These are phyloP conservation scores for Fusarium metavorans DNA, from an alignment of 2,329 filamentous ascomycete genomes.

Conservation along the genomic window DNA sequence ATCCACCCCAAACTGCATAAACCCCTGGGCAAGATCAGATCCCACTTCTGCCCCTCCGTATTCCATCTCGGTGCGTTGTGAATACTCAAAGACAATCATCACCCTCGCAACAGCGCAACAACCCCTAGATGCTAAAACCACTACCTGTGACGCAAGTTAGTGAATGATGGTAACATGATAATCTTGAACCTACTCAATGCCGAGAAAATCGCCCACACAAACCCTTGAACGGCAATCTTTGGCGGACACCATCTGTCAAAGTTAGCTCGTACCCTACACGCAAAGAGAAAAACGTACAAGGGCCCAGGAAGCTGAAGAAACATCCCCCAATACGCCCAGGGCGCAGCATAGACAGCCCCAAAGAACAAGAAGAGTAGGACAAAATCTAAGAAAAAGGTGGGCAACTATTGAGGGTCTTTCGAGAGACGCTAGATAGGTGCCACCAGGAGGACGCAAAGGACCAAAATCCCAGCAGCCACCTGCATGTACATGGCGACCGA, in stretches of 20 bases:
- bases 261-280: not conserved
- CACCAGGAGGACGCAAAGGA: not conserved
- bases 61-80: not conserved
- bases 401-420: not conserved
- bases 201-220: not conserved
- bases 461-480: not conserved
- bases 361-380: not conserved
- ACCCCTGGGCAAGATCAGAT: not conserved
- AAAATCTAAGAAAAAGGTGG: not conserved
- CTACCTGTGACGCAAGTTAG: not conserved
- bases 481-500: not conserved
- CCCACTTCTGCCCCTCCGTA: not conserved
- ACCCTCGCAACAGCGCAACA: not conserved
- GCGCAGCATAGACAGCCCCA: not conserved
- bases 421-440: not conserved
- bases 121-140: not conserved
- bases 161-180: not conserved
- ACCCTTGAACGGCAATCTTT: not conserved
- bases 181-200: not conserved
- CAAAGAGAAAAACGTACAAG: not conserved
- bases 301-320: not conserved
- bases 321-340: not conserved
- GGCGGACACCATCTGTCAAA: not conserved
- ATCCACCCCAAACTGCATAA: not conserved
- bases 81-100: not conserved